These are phyloP conservation scores for Dysphania ambrosioides DNA, from an alignment of 148 eudicot genomes.

Conservation along the genomic window DNA sequence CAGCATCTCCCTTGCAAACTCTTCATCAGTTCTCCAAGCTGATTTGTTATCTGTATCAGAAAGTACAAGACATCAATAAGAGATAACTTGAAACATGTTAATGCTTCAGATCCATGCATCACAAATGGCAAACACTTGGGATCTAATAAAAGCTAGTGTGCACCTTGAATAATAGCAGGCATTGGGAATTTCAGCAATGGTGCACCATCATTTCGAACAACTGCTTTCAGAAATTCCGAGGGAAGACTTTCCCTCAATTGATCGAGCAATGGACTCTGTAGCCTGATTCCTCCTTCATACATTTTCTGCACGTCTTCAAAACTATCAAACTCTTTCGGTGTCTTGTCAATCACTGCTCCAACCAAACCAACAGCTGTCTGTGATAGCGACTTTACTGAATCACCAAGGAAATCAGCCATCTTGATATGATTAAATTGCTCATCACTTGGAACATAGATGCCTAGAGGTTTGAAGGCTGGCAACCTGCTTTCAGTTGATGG, in stretches of 20 bases:
- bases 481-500: constrained; percentile 60
- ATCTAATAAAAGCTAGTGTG: not conserved
- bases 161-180: constrained; percentile 79
- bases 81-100: not conserved
- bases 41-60: constrained; percentile 47
- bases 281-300: constrained; percentile 51
- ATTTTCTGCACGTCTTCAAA: constrained; percentile 50
- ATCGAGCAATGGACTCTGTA: constrained; percentile 35
- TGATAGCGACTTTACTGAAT: constrained; percentile 46
- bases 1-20: constrained; percentile 81
- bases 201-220: constrained; percentile 50
- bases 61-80: not conserved
- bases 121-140: not conserved
- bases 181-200: constrained; percentile 50
- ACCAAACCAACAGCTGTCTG: constrained; percentile 47
- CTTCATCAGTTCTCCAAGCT: constrained; percentile 89
- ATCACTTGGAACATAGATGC: constrained; percentile 72
- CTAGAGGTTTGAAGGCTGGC: constrained; percentile 39
- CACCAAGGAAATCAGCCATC: constrained; percentile 55
- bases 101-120: not conserved
- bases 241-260: constrained; percentile 36
- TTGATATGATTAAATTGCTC: constrained; percentile 61
- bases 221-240: constrained; percentile 41
- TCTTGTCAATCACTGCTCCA: constrained; percentile 40
- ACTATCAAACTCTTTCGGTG: constrained; percentile 59